Evolutionary conservation across 805 yeast species (phyloP).

Genomic region (Metschnikowia bowlesiae): DNA sequence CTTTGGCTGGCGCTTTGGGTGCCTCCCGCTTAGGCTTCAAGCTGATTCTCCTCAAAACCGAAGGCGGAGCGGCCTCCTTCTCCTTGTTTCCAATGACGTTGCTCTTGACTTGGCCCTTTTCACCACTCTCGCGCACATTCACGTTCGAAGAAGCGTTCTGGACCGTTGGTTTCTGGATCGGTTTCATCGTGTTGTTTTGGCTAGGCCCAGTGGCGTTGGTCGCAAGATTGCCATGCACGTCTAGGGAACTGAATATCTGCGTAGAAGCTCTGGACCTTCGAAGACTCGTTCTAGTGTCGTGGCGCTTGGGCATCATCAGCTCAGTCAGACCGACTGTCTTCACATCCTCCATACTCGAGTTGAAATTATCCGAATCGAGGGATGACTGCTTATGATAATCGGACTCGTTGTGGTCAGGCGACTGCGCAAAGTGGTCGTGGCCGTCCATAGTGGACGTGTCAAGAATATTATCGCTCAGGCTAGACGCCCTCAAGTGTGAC

Average conservation of each 20-base stretch:
- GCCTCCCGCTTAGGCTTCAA: conserved; percentile 38
- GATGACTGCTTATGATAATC: conserved; percentile 1
- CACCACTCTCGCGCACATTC: background rate
- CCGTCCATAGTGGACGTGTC: conserved; percentile 22
- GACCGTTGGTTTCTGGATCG: background rate
- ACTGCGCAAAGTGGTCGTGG: conserved; percentile 8
- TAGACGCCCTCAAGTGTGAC: conserved; percentile 9
- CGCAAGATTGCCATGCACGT: conserved; percentile 10
- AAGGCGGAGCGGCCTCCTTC: background rate
- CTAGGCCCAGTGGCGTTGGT: background rate
- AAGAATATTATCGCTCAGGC: conserved; percentile 17
- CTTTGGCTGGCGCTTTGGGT: conserved; percentile 31
- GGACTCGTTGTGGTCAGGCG: conserved; percentile 4
- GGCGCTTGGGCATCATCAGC: conserved; percentile 7
- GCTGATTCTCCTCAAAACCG: conserved; percentile 23
- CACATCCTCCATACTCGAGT: conserved; percentile 3
- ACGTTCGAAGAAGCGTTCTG: background rate
- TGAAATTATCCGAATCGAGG: conserved; percentile 6
- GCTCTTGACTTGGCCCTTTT: background rate
- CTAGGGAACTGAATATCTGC: conserved; percentile 28
- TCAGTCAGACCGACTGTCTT: conserved; percentile 3
- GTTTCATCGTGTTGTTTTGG: background rate
- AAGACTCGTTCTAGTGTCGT: conserved; percentile 11
- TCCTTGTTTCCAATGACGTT: background rate
- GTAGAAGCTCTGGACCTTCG: conserved; percentile 25